Evolutionary conservation across 2,329 filamentous ascomycete genomes (phyloP), one percentile per base, ranked within the genome.

Genomic region (Monilinia fructigena): DNA sequence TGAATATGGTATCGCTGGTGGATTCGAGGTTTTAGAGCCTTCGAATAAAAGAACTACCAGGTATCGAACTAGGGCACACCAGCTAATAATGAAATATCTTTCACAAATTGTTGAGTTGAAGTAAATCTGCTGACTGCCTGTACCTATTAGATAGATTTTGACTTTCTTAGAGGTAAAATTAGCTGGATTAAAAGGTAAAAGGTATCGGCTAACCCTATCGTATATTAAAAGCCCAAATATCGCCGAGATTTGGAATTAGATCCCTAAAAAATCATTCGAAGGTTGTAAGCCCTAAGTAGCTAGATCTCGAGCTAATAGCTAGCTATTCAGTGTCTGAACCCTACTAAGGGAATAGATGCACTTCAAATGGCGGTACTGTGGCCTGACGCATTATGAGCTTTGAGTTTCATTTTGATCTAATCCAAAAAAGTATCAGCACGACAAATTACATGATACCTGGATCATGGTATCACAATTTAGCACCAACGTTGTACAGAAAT

Each of bases 141-240:
- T 35, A 35, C 31, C 1, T 35, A 8, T 35, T 35, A 7, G n/a
- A 5, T 50, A 26, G n/a, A 26, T 23, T 23, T 59, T 48, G 28
- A 60, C 31, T 60, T 60, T 35, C 45, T 60, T 60, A 20, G 42
- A 50, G 48, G 45, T 42, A 50, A 60, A 50, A 23, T 50, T 48
- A 23, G 28, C 56, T 60, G 45, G 23, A 28, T 42, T 50, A n/a
- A 50, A 35, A 35, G 31, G 31, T 35, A 35, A 35, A 35, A 11
- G 28, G 18, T 48, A 47, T 59, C 56, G 56, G 20, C n/a, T 23
- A 60, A 60, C 28, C 56, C n/a, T 60, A 48, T 48, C 42, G 31
- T 47, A 35, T 47, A 42, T 42, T 16, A 48, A 18, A n/a, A 47
- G 35, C 26, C 42, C 48, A 48, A 60, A 60, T 6, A 16, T 26